Conservation (phyloP, 2,329 filamentous ascomycete genomes). For the Talaromyces sp. region DNA sequence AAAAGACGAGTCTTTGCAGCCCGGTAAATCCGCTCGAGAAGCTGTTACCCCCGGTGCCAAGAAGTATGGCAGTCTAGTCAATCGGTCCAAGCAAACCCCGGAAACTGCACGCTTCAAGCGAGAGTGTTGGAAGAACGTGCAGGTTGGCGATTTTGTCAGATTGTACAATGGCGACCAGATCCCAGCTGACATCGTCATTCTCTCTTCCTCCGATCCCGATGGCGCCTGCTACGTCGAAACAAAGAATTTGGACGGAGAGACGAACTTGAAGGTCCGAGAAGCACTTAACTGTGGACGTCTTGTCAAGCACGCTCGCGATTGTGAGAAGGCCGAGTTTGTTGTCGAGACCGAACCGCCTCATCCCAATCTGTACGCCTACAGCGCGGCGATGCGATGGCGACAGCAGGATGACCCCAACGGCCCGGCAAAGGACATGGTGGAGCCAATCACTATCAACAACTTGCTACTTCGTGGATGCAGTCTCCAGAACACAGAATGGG, state of each 20-base stretch:
- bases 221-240: constrained; percentile 97
- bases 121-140: constrained; percentile 90
- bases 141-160: constrained; percentile 93
- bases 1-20: constrained; percentile 27
- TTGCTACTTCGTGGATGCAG: constrained; percentile 88
- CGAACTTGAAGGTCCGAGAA: constrained; percentile 91
- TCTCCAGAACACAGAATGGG: constrained; percentile 92
- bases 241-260: constrained; percentile 96
- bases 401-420: constrained; percentile 62
- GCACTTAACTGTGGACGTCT: constrained; percentile 78
- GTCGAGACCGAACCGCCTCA: constrained; percentile 90
- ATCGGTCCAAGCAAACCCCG: constrained; percentile 59
- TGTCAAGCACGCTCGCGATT: constrained; percentile 84
- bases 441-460: constrained; percentile 93
- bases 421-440: constrained; percentile 71
- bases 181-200: constrained; percentile 84
- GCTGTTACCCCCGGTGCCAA: constrained; percentile 26
- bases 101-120: constrained; percentile 82
- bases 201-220: constrained; percentile 89
- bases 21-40: constrained; percentile 23
- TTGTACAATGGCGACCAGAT: constrained; percentile 95
- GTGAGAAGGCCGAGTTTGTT: constrained; percentile 78
- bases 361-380: constrained; percentile 93
- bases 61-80: constrained; percentile 65
- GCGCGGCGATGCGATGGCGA: constrained; percentile 79